Evolutionary conservation across 2,329 filamentous ascomycete genomes (phyloP), one percentile per base, ranked within the genome.

Genomic region (Colletotrichum caudatum): DNA sequence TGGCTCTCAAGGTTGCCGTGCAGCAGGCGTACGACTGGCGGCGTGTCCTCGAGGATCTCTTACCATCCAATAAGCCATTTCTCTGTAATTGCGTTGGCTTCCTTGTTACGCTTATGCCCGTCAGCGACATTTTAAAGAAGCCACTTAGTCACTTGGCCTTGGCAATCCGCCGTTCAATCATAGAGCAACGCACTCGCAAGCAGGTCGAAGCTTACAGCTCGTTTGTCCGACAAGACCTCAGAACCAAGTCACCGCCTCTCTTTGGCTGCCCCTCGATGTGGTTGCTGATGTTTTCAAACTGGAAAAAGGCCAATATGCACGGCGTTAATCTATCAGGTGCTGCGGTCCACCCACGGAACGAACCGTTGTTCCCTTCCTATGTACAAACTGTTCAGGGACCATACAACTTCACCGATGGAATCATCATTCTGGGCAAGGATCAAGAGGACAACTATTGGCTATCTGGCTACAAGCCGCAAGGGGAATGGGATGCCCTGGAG

Each of bases 261-360:
- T 80, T 81, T 56, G 80, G 80, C 7, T 74, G 78, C 12, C 69
- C 74, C 29, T 74, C 71, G 23, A 81, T 81, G 80, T 74, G 78
- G 46, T 69, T 78, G 6, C n/a, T 46, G 18, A 20, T 46, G n/a
- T 23, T 16, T 26, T 51, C 12, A 6, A 29, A 29, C 6, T 51
- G 23, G 23, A 1, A 7, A 26, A 26, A 29, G 6, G 48, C 48
- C 2, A 51, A 51, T 0, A 3, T 51, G 6, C 29, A 16, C 23
- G 23, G n/a, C 1, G 16, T 51, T 12, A 5, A 51, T 51, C 6
- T 16, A 26, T 51, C 48, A 3, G 23, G 5, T 3, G 48, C 23
- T 29, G 23, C 12, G 7, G 2, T 51, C 23, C 11, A 51, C 2
- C 48, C 48, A 7, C n/a, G 12, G 14, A 0, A 51, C 0, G 18